These are phyloP conservation scores for Ceriops tagal DNA, from an alignment of 345 rosid species.

Conservation along the genomic window DNA sequence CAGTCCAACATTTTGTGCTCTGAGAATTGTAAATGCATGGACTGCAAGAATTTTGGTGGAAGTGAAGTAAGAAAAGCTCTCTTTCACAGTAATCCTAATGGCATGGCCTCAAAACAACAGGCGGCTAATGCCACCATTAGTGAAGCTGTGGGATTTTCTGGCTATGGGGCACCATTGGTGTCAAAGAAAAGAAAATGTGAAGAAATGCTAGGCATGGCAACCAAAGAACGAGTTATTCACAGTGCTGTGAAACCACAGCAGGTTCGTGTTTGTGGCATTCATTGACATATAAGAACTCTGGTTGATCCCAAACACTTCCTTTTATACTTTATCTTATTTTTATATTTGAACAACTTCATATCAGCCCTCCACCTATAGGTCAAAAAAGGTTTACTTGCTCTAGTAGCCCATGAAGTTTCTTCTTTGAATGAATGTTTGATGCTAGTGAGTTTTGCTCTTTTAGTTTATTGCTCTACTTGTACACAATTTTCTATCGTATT, in stretches of 20 bases:
- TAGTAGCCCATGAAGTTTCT: no score
- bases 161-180: conserved; percentile 40
- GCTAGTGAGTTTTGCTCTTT: background rate
- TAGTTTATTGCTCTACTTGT: conserved; percentile 2
- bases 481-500: background rate
- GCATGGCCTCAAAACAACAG: conserved; percentile 45
- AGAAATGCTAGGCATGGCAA: conserved; percentile 30
- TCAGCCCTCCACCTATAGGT: background rate
- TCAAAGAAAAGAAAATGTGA: conserved; percentile 59
- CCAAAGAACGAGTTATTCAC: conserved; percentile 25
- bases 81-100: conserved; percentile 40
- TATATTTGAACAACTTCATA: background rate
- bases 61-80: conserved; percentile 59
- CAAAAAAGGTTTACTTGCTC: background rate
- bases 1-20: conserved; percentile 77
- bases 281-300: conserved; percentile 3
- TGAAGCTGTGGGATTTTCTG: conserved; percentile 60
- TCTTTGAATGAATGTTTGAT: background rate
- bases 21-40: conserved; percentile 79
- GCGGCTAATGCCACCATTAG: conserved; percentile 64
- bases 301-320: background rate
- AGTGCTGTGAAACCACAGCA: conserved; percentile 27
- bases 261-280: conserved; percentile 29
- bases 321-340: background rate
- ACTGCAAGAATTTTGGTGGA: conserved; percentile 89